phyloP scores from a whole-genome alignment of 208 protist genomes.

The Leishmania tarentolae region DNA sequence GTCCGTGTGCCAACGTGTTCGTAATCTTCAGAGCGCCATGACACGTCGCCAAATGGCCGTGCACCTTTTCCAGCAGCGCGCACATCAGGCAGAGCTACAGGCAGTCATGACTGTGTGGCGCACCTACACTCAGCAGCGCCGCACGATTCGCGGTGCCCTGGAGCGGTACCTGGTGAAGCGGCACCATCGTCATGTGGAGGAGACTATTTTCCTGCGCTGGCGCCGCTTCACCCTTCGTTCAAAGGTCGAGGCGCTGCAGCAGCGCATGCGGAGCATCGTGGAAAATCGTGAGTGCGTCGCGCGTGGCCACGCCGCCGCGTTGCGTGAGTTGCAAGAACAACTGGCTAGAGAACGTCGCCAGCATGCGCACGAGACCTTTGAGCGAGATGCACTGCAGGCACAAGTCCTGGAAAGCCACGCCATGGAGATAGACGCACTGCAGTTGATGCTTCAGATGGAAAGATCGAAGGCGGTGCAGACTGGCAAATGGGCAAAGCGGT shows the following conservation, averaged over 20 bases:
- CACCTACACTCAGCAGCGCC: constrained; percentile 31
- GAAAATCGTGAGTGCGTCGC: constrained; percentile 9
- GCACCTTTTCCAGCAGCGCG: constrained; percentile 44
- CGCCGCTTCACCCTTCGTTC: constrained; percentile 54
- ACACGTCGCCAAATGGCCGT: constrained; percentile 55
- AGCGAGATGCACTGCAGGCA: constrained; percentile 53
- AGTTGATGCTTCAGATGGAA: constrained; percentile 43
- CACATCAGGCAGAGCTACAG: constrained; percentile 32
- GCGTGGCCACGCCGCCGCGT: constrained; percentile 12
- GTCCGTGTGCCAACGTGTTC: constrained; percentile 35
- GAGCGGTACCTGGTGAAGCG: constrained; percentile 40
- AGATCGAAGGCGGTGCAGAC: constrained; percentile 25
- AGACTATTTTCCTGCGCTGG: constrained; percentile 75
- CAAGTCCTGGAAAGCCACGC: constrained; percentile 73
- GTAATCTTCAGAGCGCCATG: constrained; percentile 46
- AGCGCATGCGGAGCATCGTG: constrained; percentile 37
- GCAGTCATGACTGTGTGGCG: constrained; percentile 60
- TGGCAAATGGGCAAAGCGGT: constrained; percentile 48
- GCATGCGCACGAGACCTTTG: constrained; percentile 23
- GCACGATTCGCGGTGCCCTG: constrained; percentile 34
- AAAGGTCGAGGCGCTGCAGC: constrained; percentile 40
- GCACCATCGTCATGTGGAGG: constrained; percentile 38
- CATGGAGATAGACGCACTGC: constrained; percentile 55
- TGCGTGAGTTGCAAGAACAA: constrained; percentile 26
- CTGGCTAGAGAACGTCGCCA: constrained; percentile 16